Evolutionary conservation across 345 rosid species (phyloP).

Genomic region (Balakata baccata): DNA sequence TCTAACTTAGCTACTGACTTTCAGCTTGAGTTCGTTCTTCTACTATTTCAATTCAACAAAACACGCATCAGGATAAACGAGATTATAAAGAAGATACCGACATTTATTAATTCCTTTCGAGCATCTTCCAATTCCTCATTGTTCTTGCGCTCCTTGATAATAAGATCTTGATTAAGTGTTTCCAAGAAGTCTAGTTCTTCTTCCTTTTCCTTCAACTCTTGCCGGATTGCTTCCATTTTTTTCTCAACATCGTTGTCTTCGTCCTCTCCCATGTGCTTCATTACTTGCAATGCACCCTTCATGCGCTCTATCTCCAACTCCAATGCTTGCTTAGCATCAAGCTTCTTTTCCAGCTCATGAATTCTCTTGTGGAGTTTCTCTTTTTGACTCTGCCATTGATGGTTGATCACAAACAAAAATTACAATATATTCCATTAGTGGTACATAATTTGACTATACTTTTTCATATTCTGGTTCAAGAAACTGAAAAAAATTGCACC

Average conservation of each 20-base stretch:
- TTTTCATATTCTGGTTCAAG: slow-evolving; percentile 5
- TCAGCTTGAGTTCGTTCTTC: background rate
- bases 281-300: slow-evolving; percentile 55
- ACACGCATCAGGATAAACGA: background rate
- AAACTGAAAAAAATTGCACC: slow-evolving; percentile 28
- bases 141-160: slow-evolving; percentile 41
- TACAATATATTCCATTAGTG: background rate
- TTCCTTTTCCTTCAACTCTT: slow-evolving; percentile 53
- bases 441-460: background rate
- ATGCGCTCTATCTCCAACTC: slow-evolving; percentile 73
- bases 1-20: too few relatives aligned
- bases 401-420: slow-evolving; percentile 10
- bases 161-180: slow-evolving; percentile 39
- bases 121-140: slow-evolving; percentile 65
- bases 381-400: slow-evolving; percentile 51
- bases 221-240: slow-evolving; percentile 38
- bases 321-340: slow-evolving; percentile 60
- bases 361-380: slow-evolving; percentile 53
- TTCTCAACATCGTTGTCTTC: slow-evolving; percentile 38
- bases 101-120: slow-evolving; percentile 62
- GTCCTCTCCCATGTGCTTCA: slow-evolving; percentile 62
- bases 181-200: slow-evolving; percentile 45
- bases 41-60: background rate
- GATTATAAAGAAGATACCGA: slow-evolving; percentile 12
- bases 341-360: slow-evolving; percentile 42